Evolutionary conservation across 2,329 filamentous ascomycete genomes (phyloP).

Genomic region (Epichloe aotearoae): DNA sequence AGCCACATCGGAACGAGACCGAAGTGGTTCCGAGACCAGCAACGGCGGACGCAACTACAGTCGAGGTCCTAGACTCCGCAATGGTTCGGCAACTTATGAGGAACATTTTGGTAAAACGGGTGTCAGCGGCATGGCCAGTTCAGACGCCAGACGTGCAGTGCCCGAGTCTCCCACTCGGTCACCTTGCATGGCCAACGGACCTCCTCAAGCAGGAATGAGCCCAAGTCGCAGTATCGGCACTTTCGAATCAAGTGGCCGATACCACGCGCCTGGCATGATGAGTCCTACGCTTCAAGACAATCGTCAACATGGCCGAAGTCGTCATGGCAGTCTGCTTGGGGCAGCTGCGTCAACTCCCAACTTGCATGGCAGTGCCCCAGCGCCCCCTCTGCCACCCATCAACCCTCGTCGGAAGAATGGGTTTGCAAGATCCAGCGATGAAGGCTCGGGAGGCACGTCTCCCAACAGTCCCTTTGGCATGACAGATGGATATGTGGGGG

Average conservation of each 20-base stretch:
- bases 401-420: slow-evolving; percentile 41
- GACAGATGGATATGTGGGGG: slow-evolving; percentile 1
- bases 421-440: slow-evolving; percentile 21
- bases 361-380: slow-evolving; percentile 20
- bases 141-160: not conserved
- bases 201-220: slow-evolving; percentile 1
- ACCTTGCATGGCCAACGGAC: not conserved
- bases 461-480: not conserved
- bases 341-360: slow-evolving; percentile 24
- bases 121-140: not conserved
- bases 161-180: slow-evolving; percentile 1
- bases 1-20: slow-evolving; percentile 31
- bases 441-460: slow-evolving; percentile 11
- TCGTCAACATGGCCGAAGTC: slow-evolving; percentile 16
- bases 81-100: slow-evolving; percentile 24
- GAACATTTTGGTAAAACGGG: slow-evolving; percentile 16
- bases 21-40: slow-evolving; percentile 43
- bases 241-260: slow-evolving; percentile 14
- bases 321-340: slow-evolving; percentile 22
- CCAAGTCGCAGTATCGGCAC: slow-evolving; percentile 3
- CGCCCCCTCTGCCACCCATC: slow-evolving; percentile 43
- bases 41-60: slow-evolving; percentile 26
- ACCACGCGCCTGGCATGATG: not conserved
- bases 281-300: slow-evolving; percentile 6
- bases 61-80: slow-evolving; percentile 27